phyloP scores from a whole-genome alignment of 768 basidiomycete genomes.

The Pleurotus djamor region DNA sequence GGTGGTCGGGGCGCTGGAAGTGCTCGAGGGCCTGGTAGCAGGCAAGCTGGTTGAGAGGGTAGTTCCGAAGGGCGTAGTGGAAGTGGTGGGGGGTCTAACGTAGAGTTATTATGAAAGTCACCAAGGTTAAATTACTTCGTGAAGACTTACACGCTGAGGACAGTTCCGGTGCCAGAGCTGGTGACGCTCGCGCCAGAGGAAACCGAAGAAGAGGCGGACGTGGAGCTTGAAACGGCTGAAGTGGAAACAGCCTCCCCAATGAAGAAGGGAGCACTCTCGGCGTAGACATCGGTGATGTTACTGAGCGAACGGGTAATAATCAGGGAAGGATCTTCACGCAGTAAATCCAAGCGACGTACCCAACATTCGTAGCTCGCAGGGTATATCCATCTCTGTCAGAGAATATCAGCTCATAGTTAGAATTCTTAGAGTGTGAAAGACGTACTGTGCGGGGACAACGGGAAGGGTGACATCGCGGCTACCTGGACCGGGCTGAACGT shows the following conservation, averaged over 20 bases:
- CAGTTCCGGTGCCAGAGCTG: neutral
- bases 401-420: neutral
- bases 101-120: neutral
- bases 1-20: neutral
- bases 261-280: neutral
- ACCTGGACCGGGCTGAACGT: neutral
- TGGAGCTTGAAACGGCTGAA: neutral
- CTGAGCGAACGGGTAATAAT: neutral
- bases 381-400: neutral
- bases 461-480: neutral
- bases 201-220: neutral
- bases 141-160: neutral
- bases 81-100: neutral
- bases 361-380: neutral
- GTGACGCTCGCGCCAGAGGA: neutral
- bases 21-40: neutral
- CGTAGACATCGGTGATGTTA: neutral
- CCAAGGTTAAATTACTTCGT: neutral
- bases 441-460: neutral
- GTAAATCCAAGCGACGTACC: neutral
- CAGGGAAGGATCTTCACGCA: neutral
- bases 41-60: neutral
- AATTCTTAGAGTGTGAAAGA: neutral
- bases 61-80: neutral
- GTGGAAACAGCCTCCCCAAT: neutral